These are phyloP conservation scores for Mucor saturninus DNA, from an alignment of 371 early-diverging fungal genomes.

Conservation along the genomic window DNA sequence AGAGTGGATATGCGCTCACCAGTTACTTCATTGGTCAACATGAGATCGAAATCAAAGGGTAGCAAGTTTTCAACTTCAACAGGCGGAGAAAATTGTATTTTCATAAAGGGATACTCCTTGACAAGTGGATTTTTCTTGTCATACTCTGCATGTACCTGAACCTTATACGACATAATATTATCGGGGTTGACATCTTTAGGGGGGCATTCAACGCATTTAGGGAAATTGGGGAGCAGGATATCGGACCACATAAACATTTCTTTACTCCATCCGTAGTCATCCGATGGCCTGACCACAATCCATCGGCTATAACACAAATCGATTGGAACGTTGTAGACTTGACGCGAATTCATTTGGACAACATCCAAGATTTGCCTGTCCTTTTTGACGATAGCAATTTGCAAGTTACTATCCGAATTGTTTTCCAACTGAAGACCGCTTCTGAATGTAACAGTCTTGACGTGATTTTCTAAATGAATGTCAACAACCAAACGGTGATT, in stretches of 20 bases:
- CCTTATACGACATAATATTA: conserved; percentile 24
- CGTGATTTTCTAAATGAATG: conserved; percentile 69
- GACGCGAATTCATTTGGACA: conserved; percentile 49
- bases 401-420: conserved; percentile 57
- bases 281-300: conserved; percentile 70
- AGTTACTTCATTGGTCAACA: conserved; percentile 38
- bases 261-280: conserved; percentile 72
- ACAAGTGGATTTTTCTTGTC: conserved; percentile 40
- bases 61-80: conserved; percentile 85
- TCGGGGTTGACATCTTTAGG: conserved; percentile 14
- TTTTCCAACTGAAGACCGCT: conserved; percentile 74
- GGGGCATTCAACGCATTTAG: conserved; percentile 40
- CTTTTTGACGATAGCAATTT: conserved; percentile 61
- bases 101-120: conserved; percentile 71
- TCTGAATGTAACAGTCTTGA: conserved; percentile 82
- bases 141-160: conserved; percentile 36
- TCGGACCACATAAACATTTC: conserved; percentile 74
- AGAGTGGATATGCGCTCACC: conserved; percentile 43
- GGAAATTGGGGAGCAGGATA: conserved; percentile 42
- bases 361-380: conserved; percentile 34
- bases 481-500: conserved; percentile 76
- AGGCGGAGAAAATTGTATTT: conserved; percentile 72
- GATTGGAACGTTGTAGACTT: conserved; percentile 72
- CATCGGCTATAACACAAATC: conserved; percentile 61
- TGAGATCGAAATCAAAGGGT: conserved; percentile 72